Percentiles rank a stretch among this genome's conserved stretches.
Conservation (phyloP, 192 early-diverging fungal genomes). For the Coemansia sp. region DNA sequence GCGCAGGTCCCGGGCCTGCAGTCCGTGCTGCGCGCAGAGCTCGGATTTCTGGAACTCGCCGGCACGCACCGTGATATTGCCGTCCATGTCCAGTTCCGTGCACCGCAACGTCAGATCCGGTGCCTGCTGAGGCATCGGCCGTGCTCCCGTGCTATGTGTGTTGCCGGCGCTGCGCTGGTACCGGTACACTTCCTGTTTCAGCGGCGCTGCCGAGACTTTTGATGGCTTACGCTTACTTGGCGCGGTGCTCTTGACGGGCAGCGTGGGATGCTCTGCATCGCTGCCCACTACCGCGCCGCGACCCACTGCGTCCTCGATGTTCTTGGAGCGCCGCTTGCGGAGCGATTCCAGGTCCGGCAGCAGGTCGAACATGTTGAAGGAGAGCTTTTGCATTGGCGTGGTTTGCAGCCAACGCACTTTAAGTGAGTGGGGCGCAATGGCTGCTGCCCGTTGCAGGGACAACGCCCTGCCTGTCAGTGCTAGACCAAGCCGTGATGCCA, state of each 20-base stretch:
- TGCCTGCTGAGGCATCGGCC: neutral
- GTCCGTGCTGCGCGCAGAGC: constrained; percentile 70
- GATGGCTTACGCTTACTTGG: constrained; percentile 6
- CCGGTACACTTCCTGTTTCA: constrained; percentile 32
- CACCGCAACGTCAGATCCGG: constrained; percentile 53
- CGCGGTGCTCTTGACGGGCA: constrained; percentile 20
- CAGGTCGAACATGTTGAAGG: constrained; percentile 52
- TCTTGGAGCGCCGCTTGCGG: constrained; percentile 28
- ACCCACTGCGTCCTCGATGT: constrained; percentile 33
- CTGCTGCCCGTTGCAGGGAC: too few relatives aligned
- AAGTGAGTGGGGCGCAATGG: too few relatives aligned
- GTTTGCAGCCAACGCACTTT: too few relatives aligned
- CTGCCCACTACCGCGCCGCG: constrained; percentile 28
- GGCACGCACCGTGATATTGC: constrained; percentile 66
- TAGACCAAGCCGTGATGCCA: too few relatives aligned
- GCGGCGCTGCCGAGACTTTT: constrained; percentile 6
- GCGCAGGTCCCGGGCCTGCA: constrained; percentile 84
- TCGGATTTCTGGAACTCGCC: constrained; percentile 77
- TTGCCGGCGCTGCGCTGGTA: constrained; percentile 31
- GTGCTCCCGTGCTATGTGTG: neutral
- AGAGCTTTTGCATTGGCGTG: too few relatives aligned
- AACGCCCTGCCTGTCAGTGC: too few relatives aligned
- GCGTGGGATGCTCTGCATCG: constrained; percentile 18
- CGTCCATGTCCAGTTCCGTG: constrained; percentile 67
- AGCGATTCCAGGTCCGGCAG: constrained; percentile 42